A percentile compares a stretch with the other conserved stretches of the same genome.
These are phyloP conservation scores for Thalassiosira hispida DNA, from an alignment of 352 stramenopile genomes.

Conservation along the genomic window DNA sequence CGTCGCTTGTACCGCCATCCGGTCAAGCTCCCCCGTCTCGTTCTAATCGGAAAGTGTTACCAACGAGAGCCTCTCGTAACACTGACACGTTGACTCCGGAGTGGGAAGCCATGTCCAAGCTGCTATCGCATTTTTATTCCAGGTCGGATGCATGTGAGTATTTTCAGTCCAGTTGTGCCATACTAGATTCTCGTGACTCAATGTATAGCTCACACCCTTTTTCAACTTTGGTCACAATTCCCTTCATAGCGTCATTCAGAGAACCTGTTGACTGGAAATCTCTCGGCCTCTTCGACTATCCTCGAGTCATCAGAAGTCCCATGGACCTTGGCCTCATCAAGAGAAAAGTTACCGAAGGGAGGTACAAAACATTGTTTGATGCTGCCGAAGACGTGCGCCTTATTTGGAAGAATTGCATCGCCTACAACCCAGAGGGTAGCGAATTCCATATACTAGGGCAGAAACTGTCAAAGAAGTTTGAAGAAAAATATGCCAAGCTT, in stretches of 20 bases:
- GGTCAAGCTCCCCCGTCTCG: constrained; percentile 10
- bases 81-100: constrained; percentile 15
- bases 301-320: constrained; percentile 84
- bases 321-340: constrained; percentile 87
- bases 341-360: constrained; percentile 74
- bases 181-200: neutral
- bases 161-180: constrained; percentile 1
- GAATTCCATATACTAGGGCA: constrained; percentile 42
- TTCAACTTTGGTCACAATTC: constrained; percentile 5
- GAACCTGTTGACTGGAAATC: constrained; percentile 81
- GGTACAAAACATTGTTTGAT: constrained; percentile 80
- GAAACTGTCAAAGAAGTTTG: constrained; percentile 41
- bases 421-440: constrained; percentile 77
- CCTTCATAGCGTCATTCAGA: constrained; percentile 62
- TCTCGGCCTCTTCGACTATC: constrained; percentile 85
- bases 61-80: constrained; percentile 31
- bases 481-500: constrained; percentile 35
- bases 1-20: constrained; percentile 9
- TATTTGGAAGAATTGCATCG: constrained; percentile 89
- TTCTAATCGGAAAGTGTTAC: constrained; percentile 34
- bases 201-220: constrained; percentile 1
- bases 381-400: constrained; percentile 84
- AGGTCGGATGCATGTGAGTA: constrained; percentile 26
- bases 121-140: constrained; percentile 22
- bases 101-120: constrained; percentile 28